Evolutionary conservation across 2,329 filamentous ascomycete genomes (phyloP), one percentile per base, ranked within the genome.

Genomic region (Colletotrichum incanum): DNA sequence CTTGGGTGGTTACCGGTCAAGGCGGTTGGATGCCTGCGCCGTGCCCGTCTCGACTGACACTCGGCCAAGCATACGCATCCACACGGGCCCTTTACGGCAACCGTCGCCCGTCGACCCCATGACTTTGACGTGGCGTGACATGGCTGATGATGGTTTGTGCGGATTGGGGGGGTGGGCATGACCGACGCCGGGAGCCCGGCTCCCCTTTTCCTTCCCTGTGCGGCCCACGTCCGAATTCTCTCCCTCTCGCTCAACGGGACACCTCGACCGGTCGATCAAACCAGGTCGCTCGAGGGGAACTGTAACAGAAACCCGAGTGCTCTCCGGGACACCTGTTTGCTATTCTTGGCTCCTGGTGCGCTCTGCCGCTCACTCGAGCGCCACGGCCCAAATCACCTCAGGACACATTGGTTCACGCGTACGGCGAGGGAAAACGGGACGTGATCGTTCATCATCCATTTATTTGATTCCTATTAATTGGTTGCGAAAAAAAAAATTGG

Each of bases 381-480:
- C 4, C 47, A 26, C 28, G 28, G 28, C 28, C 28, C 28, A 4
- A 4, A 31, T 31, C 28, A 31, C 28, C n/a, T n/a, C 28, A 31
- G 6, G 6, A 41, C 47, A 49, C 23, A 26, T n/a, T 20, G 34
- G 4, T 23, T 6, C 28, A 55, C 52, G 23, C 20, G 20, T 1
- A 1, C 34, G 20, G 11, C 49, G 49, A 31, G 7, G 23, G 26
- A 20, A 20, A 52, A 26, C 14, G 14, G 16, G 26, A 52, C 7
- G 43, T 72, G 65, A 68, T 64, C 65, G 50, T 72, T 72, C 69
- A 59, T 72, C 65, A 77, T 76, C 74, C 62, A 66, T 75, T 76
- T 74, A 75, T 75, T 77, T 68, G 62, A 72, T 69, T 72, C 68
- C 63, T 72, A 74, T 80, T 80, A 77, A 73, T 75, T 71, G 66